These are phyloP conservation scores for Fusarium foetens DNA, from an alignment of 2,329 filamentous ascomycete species.

Conservation along the genomic window DNA sequence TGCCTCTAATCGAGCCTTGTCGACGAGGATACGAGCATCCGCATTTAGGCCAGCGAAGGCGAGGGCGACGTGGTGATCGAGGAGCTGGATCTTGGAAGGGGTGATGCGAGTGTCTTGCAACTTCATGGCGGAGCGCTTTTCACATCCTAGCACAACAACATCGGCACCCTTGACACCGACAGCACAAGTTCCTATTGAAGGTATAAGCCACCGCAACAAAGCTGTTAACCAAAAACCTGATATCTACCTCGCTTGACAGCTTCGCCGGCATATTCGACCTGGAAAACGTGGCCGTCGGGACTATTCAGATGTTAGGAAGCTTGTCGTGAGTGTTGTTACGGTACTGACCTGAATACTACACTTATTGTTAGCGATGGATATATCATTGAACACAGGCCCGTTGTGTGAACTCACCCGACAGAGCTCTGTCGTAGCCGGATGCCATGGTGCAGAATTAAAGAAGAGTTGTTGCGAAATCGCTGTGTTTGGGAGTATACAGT, in stretches of 20 bases:
- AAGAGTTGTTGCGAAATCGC: background rate
- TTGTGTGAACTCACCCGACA: slow-evolving; percentile 80
- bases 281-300: slow-evolving; percentile 99
- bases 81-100: slow-evolving; percentile 95
- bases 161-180: slow-evolving; percentile 96
- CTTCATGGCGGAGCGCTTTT: slow-evolving; percentile 99
- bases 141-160: slow-evolving; percentile 95
- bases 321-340: background rate
- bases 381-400: slow-evolving; percentile 46
- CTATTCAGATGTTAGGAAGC: slow-evolving; percentile 66
- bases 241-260: slow-evolving; percentile 93
- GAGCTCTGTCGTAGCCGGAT: slow-evolving; percentile 98
- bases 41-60: slow-evolving; percentile 98
- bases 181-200: slow-evolving; percentile 83
- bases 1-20: slow-evolving; percentile 96
- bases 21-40: slow-evolving; percentile 96
- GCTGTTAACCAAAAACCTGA: background rate
- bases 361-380: slow-evolving; percentile 57
- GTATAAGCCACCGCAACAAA: slow-evolving; percentile 28
- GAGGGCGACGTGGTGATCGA: slow-evolving; percentile 95
- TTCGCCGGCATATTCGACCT: slow-evolving; percentile 99
- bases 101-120: slow-evolving; percentile 99
- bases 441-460: slow-evolving; percentile 65
- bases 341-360: slow-evolving; percentile 82
- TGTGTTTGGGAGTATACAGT: background rate